A percentile compares a stretch with the other conserved stretches of the same genome.
phyloP scores from a whole-genome alignment of 2,329 filamentous ascomycete species.

The Aspergillus versicolor region DNA sequence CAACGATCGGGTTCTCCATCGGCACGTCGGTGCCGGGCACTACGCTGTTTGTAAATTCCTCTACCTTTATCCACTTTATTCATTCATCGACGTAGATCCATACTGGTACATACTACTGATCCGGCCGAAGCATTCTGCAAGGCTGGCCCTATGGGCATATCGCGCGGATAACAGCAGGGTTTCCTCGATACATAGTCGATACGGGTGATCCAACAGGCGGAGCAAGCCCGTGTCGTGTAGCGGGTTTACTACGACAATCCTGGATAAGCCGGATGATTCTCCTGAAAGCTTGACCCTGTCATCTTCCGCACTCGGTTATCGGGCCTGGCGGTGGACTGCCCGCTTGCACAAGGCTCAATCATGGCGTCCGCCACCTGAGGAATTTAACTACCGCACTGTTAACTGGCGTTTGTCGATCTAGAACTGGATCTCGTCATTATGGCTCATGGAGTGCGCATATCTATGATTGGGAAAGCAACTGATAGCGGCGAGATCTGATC shows the following conservation, averaged over 20 bases:
- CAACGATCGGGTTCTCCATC: constrained; percentile 8
- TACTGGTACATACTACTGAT: not conserved
- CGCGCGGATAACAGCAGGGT: not conserved
- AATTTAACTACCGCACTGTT: not conserved
- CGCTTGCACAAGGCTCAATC: too few species aligned
- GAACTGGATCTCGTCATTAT: not conserved
- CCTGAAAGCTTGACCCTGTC: constrained; percentile 15
- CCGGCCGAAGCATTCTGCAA: not conserved
- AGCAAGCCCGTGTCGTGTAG: not conserved
- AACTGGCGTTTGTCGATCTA: not conserved
- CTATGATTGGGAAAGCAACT: not conserved
- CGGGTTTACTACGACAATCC: not conserved
- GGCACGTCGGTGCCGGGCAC: constrained; percentile 20
- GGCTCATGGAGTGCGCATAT: not conserved
- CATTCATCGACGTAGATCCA: too few species aligned
- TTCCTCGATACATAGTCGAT: not conserved
- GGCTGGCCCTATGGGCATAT: not conserved
- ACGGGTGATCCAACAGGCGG: not conserved
- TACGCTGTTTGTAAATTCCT: not conserved
- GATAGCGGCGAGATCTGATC: not conserved
- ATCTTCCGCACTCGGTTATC: not conserved
- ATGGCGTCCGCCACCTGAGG: not conserved
- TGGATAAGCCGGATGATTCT: constrained; percentile 13
- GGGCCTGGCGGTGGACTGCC: not conserved
- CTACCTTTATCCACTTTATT: not conserved